Percentiles rank a stretch among this genome's conserved stretches.
phyloP scores from a whole-genome alignment of 2,329 filamentous ascomycete species.

The Remersonia thermophila region DNA sequence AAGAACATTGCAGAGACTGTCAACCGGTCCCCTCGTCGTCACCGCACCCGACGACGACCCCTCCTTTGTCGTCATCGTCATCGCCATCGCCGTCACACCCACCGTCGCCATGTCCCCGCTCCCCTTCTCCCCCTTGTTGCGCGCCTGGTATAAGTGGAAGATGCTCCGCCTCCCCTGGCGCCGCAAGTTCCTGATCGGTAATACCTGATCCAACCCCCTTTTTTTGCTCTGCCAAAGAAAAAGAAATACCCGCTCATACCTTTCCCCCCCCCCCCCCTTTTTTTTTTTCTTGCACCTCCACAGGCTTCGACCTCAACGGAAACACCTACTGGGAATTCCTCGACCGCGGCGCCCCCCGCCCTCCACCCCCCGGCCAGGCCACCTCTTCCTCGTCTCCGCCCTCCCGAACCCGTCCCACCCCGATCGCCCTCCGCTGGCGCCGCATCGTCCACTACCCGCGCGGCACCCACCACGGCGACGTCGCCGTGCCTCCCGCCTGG shows the following conservation, averaged over 20 bases:
- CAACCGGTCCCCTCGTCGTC: too few relatives aligned
- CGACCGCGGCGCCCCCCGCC: slow-evolving; percentile 28
- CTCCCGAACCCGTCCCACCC: not conserved
- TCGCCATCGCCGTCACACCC: too few relatives aligned
- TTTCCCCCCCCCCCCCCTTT: not conserved
- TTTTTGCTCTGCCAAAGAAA: too few relatives aligned
- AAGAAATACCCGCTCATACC: too few relatives aligned
- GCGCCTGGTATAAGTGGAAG: slow-evolving; percentile 51
- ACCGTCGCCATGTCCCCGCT: slow-evolving; percentile 23
- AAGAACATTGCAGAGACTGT: too few relatives aligned
- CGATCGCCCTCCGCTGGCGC: slow-evolving; percentile 42
- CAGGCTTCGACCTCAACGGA: slow-evolving; percentile 51
- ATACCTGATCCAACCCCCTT: not conserved
- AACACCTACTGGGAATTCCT: slow-evolving; percentile 61
- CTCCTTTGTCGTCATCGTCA: too few relatives aligned
- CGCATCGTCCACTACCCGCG: slow-evolving; percentile 50
- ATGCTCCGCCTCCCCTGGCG: slow-evolving; percentile 50
- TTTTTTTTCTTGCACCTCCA: not conserved
- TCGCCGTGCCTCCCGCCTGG: slow-evolving; percentile 50
- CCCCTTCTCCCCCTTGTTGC: slow-evolving; percentile 25
- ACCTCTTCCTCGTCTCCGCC: not conserved
- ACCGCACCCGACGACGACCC: too few relatives aligned
- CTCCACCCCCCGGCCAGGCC: slow-evolving; percentile 19
- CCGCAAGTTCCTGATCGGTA: slow-evolving; percentile 49
- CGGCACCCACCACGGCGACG: slow-evolving; percentile 39